A percentile compares a stretch with the other conserved stretches of the same genome.
phyloP scores from a whole-genome alignment of 441 rosid species.

The Erodium moschatum region DNA sequence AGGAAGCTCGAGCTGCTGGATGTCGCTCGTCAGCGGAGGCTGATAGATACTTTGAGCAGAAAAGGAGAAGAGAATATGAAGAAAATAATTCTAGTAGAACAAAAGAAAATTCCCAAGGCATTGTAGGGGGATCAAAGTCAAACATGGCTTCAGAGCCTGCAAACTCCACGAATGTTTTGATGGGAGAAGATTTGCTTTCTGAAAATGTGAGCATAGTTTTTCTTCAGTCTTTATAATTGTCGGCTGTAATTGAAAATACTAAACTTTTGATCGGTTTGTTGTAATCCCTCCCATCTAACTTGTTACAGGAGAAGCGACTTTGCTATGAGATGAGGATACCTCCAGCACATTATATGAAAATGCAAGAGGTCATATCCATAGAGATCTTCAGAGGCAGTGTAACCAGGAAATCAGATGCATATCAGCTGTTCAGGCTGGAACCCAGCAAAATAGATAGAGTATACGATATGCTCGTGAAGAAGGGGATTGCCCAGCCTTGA shows the following conservation, averaged over 20 bases:
- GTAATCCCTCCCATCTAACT: not conserved
- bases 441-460: constrained; percentile 70
- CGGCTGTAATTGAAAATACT: not conserved
- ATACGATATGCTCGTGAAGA: constrained; percentile 81
- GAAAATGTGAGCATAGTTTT: constrained; percentile 38
- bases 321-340: constrained; percentile 45
- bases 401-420: constrained; percentile 65
- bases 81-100: constrained; percentile 48
- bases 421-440: constrained; percentile 65
- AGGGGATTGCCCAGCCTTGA: constrained; percentile 77
- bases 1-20: constrained; percentile 92
- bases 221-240: not conserved
- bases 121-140: no score
- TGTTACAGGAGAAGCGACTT: constrained; percentile 25
- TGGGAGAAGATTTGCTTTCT: constrained; percentile 60
- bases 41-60: constrained; percentile 54
- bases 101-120: constrained; percentile 51
- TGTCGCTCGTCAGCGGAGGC: constrained; percentile 87
- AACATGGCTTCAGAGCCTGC: constrained; percentile 38
- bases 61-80: constrained; percentile 64
- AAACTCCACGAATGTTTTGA: constrained; percentile 45
- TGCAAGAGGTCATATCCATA: constrained; percentile 69
- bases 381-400: constrained; percentile 70
- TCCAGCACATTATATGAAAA: constrained; percentile 64
- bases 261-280: no score